Evolutionary conservation across 306 rosid genomes (phyloP), one percentile per base, ranked within the genome.

Genomic region (Purshia tridentata): DNA sequence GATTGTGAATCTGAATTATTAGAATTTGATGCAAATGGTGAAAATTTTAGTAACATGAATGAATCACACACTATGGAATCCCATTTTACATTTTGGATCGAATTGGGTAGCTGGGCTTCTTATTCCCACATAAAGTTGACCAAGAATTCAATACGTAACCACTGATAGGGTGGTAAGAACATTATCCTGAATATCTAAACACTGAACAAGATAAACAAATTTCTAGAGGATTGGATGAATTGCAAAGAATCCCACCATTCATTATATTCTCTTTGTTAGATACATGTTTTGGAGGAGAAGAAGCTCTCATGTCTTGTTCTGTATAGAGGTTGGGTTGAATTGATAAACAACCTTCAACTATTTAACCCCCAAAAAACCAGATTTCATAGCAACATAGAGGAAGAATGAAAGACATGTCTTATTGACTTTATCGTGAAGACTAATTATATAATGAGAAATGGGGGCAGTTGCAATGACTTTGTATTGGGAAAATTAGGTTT

Each of bases 231-330:
- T 46, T 46, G 29, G 56, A 44, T 60, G 57, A 5, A 35, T 49
- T 40, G 40, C 6, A 14, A 23, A 1, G 37, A 72, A 47, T 29
- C 18, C 6, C 6, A 10, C 4, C 14, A 65, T 53, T 63, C 6
- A 15, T 6, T 10, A 4, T 14, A 68, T 8, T 11, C 37, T 47
- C n/a, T 47, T 67, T 13, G 23, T 22, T 42, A 9, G 6, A 18
- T 63, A 41, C 44, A 29, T 20, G 57, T 47, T 1, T 35, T 35
- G 67, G 76, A 72, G 29, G 67, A 72, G 76, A 72, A 72, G 46
- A 58, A 72, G 23, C 35, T 58, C 42, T 46, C 54, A 14, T 23
- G 29, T 57, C 39, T 15, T 14, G 42, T 72, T 72, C 8, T 57
- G 55, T 46, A 22, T 46, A 29, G 57, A 56, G 35, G 22, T 58